Evolutionary conservation across 495 filamentous ascomycete species (phyloP).

Genomic region (Neurospora intermedia): DNA sequence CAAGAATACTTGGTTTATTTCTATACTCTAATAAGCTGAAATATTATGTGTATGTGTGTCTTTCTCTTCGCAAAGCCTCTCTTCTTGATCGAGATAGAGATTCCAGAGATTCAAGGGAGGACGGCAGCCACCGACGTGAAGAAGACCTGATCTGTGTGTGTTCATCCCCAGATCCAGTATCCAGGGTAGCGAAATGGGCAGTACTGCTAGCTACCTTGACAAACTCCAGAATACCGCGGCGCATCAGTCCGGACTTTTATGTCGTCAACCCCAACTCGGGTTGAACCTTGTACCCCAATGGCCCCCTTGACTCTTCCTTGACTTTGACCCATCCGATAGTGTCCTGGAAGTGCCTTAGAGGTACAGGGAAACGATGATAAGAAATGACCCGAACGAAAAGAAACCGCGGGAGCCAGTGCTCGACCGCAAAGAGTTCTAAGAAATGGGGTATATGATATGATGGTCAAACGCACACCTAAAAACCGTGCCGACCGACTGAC

Average conservation of each 20-base stretch:
- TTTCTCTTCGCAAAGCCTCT: background rate
- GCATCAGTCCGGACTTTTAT: too few species aligned
- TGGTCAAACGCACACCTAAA: background rate
- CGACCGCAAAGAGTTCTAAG: conserved; percentile 1
- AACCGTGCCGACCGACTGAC: background rate
- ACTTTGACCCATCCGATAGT: background rate
- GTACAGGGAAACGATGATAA: background rate
- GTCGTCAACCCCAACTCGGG: too few species aligned
- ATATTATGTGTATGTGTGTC: background rate
- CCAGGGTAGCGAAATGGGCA: too few species aligned
- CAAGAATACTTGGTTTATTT: background rate
- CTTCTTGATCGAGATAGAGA: background rate
- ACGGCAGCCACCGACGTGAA: too few species aligned
- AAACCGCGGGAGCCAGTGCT: conserved; percentile 7
- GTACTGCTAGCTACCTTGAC: too few species aligned
- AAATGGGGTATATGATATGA: background rate
- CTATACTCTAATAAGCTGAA: background rate
- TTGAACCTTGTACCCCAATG: too few species aligned
- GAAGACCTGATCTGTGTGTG: too few species aligned
- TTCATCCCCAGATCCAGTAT: too few species aligned
- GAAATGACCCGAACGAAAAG: background rate
- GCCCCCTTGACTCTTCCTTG: background rate
- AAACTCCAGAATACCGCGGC: too few species aligned
- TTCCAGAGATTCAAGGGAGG: too few species aligned
- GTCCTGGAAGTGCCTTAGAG: too few species aligned